These are phyloP conservation scores for Eucalyptus pauciflora DNA, from an alignment of 345 rosid species.

Conservation along the genomic window DNA sequence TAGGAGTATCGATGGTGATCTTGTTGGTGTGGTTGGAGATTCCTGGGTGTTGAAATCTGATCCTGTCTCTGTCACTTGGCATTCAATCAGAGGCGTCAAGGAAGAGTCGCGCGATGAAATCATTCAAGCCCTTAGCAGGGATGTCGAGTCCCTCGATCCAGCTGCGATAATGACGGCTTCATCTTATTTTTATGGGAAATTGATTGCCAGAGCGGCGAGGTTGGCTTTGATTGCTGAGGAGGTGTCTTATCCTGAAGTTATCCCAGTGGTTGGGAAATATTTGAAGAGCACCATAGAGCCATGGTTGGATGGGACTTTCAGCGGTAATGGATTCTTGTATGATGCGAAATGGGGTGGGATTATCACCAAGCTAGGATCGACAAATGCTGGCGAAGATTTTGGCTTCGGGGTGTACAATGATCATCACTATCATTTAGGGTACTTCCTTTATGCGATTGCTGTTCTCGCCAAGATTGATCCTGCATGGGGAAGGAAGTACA, in stretches of 20 bases:
- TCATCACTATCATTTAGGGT: slow-evolving; percentile 85
- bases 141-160: slow-evolving; percentile 49
- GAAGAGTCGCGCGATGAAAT: slow-evolving; percentile 46
- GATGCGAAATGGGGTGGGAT: slow-evolving; percentile 90
- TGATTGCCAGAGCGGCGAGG: slow-evolving; percentile 84
- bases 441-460: slow-evolving; percentile 81
- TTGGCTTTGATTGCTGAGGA: slow-evolving; percentile 88
- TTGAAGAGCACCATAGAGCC: slow-evolving; percentile 72
- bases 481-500: slow-evolving; percentile 76
- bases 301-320: slow-evolving; percentile 77
- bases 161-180: slow-evolving; percentile 35
- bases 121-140: slow-evolving; percentile 50
- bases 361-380: slow-evolving; percentile 53
- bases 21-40: slow-evolving; percentile 78
- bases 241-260: slow-evolving; percentile 46
- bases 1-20: slow-evolving; percentile 77
- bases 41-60: slow-evolving; percentile 60
- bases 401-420: slow-evolving; percentile 78
- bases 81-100: slow-evolving; percentile 54
- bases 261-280: slow-evolving; percentile 50
- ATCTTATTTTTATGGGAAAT: slow-evolving; percentile 72
- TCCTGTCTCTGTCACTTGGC: slow-evolving; percentile 77
- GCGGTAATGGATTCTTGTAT: slow-evolving; percentile 63
- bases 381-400: slow-evolving; percentile 66
- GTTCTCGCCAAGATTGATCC: slow-evolving; percentile 80